These are phyloP conservation scores for Solidago caesia DNA, from an alignment of 129 eudicot species.

Conservation along the genomic window DNA sequence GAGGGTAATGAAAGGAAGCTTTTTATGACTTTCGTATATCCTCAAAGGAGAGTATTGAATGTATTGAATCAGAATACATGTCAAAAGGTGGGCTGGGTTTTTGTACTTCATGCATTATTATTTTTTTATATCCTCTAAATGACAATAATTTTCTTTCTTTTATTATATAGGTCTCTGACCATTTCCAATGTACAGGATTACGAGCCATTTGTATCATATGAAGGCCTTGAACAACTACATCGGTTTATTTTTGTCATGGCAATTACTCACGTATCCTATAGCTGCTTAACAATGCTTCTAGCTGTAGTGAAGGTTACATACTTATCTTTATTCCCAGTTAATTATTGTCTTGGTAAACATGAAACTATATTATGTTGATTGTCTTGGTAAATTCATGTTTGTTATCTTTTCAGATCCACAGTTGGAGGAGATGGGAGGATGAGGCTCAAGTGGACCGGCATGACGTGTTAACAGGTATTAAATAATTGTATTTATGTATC, in stretches of 20 bases:
- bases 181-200: conserved; percentile 46
- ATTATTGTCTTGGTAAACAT: neutral
- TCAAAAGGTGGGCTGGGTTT: conserved; percentile 55
- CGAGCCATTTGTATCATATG: conserved; percentile 95
- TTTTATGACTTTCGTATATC: conserved; percentile 38
- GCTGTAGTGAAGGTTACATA: conserved; percentile 88
- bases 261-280: conserved; percentile 85
- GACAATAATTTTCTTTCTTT: neutral
- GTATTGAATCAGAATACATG: conserved; percentile 67
- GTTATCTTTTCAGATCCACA: conserved; percentile 63
- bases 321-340: conserved; percentile 21
- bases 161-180: neutral
- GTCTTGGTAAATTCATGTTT: conserved; percentile 5
- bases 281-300: conserved; percentile 97
- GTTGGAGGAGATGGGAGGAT: conserved; percentile 98
- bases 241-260: conserved; percentile 99
- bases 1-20: conserved; percentile 59
- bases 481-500: neutral
- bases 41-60: conserved; percentile 64
- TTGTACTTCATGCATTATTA: conserved; percentile 7
- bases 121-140: neutral
- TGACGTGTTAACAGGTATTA: conserved; percentile 68
- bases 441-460: conserved; percentile 85
- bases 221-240: conserved; percentile 99
- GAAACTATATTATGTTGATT: neutral